These are phyloP conservation scores for Phytopythium litorale DNA, from an alignment of 352 stramenopile genomes.

Conservation along the genomic window DNA sequence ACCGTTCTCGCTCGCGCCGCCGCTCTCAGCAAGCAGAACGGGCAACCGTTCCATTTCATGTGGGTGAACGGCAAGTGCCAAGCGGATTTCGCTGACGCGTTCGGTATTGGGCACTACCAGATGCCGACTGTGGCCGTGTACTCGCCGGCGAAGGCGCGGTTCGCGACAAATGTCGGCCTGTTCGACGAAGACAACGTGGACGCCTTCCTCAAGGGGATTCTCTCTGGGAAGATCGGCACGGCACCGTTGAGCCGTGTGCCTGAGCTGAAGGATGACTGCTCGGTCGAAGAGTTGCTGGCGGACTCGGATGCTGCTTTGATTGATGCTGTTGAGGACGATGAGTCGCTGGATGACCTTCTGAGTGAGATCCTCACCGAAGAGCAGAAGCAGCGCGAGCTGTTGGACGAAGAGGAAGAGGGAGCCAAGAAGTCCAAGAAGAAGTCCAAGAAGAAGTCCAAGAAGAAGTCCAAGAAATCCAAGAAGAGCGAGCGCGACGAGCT, in stretches of 20 bases:
- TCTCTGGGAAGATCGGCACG: constrained; percentile 62
- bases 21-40: constrained; percentile 37
- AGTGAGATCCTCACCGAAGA: constrained; percentile 74
- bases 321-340: constrained; percentile 35
- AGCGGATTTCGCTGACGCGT: constrained; percentile 56
- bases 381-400: constrained; percentile 43
- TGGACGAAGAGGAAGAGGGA: constrained; percentile 45
- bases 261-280: constrained; percentile 42
- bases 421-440: constrained; percentile 38
- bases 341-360: constrained; percentile 60
- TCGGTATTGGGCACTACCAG: constrained; percentile 67
- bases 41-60: constrained; percentile 69
- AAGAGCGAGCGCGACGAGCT: constrained; percentile 52
- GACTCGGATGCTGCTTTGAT: constrained; percentile 13
- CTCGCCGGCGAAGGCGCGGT: constrained; percentile 68
- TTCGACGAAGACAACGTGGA: constrained; percentile 58
- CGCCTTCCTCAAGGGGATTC: constrained; percentile 59
- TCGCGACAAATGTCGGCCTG: constrained; percentile 60
- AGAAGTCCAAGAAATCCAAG: constrained; percentile 47
- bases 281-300: constrained; percentile 42
- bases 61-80: constrained; percentile 79
- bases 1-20: constrained; percentile 40
- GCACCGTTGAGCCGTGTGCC: constrained; percentile 38
- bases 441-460: constrained; percentile 35
- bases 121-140: constrained; percentile 77